Evolutionary conservation across 2,329 filamentous ascomycete species (phyloP), one percentile per base, ranked within the genome.

Genomic region (Rosellinia necatrix): DNA sequence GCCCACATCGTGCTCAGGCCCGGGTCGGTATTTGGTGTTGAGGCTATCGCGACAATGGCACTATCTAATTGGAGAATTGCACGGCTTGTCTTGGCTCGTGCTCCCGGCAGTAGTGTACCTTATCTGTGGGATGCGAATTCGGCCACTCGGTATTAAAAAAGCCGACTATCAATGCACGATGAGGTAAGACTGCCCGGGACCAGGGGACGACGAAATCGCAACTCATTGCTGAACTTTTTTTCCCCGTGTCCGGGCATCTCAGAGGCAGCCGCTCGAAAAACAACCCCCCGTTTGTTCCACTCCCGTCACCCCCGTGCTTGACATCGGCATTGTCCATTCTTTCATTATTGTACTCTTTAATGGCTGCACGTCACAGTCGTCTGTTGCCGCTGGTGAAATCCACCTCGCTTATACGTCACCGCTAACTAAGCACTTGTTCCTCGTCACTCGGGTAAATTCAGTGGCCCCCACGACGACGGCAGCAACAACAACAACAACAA

Each of bases 1-100:
- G 66, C 49, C 68, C 68, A 70, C 69, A 71, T 71, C 24, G 40
- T 59, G 49, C 47, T 44, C 43, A 49, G 41, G 29, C 40, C 15
- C 38, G 13, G 12, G 38, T n/a, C n/a, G n/a, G 19, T 15, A 25
- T 17, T n/a, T 19, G 46, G 13, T 38, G 37, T 48, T 46, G 52
- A 56, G 29, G 40, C 22, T 49, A 32, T 41, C 42, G 29, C 30
- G 53, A 43, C 34, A 44, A n/a, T 17, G 22, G 17, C 34, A 25
- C 19, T 6, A 17, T 19, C 6, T 24, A n/a, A 35, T 51, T 37
- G 24, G 32, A 50, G 41, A 56, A 34, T 50, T 37, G 12, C 9
- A 27, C 22, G 46, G 17, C 24, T n/a, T n/a, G 19, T 12, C 13
- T n/a, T 55, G 48, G 40, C 30, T 41, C 24, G 49, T 44, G 30